A percentile compares a stretch with the other conserved stretches of the same genome.
Evolutionary conservation across 768 basidiomycete genomes (phyloP).

Genomic region (Suillus ampliporus): DNA sequence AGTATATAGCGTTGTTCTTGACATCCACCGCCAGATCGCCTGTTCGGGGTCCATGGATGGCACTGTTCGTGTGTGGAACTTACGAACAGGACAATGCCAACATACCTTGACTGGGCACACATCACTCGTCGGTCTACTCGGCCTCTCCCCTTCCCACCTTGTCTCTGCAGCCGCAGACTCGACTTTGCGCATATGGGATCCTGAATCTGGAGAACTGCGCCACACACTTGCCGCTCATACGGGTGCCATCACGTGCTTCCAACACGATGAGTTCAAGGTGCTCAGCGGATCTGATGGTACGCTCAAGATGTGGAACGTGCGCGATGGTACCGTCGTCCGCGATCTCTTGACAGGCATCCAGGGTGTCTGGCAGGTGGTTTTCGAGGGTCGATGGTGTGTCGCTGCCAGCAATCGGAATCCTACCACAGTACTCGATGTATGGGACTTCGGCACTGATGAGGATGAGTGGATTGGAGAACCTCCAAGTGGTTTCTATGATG

Average conservation of each 20-base stretch:
- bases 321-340: slow-evolving; percentile 83
- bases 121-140: slow-evolving; percentile 92
- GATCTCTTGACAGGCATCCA: slow-evolving; percentile 91
- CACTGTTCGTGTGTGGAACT: slow-evolving; percentile 94
- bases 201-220: slow-evolving; percentile 76
- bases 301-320: slow-evolving; percentile 97
- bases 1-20: slow-evolving; percentile 97
- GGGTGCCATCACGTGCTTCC: slow-evolving; percentile 99
- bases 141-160: slow-evolving; percentile 85
- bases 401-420: slow-evolving; percentile 88
- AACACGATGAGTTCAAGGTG: slow-evolving; percentile 97
- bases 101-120: slow-evolving; percentile 90
- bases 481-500: slow-evolving; percentile 76
- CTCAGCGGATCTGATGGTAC: slow-evolving; percentile 95
- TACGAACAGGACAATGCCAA: slow-evolving; percentile 79
- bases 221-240: slow-evolving; percentile 90
- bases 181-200: slow-evolving; percentile 94
- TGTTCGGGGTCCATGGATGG: slow-evolving; percentile 99
- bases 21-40: slow-evolving; percentile 83
- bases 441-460: slow-evolving; percentile 81
- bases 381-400: slow-evolving; percentile 93
- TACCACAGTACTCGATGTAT: slow-evolving; percentile 82
- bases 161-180: slow-evolving; percentile 98
- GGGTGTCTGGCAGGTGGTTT: slow-evolving; percentile 98
- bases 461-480: slow-evolving; percentile 88